phyloP scores from a whole-genome alignment of 2,329 filamentous ascomycete species.

The Alternaria burnsii region DNA sequence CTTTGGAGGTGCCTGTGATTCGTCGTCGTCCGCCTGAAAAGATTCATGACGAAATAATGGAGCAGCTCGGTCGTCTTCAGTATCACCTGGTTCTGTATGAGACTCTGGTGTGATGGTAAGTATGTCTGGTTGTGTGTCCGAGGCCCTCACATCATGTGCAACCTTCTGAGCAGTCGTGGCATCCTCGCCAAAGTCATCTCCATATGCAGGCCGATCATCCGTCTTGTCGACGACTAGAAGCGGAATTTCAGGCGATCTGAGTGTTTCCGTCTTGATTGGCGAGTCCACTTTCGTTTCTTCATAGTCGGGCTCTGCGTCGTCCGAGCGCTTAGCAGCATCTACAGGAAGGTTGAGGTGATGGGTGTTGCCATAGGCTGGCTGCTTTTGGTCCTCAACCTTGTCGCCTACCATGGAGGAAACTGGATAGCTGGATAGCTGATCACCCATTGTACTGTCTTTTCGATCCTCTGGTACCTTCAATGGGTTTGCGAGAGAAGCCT shows the following conservation, averaged over 20 bases:
- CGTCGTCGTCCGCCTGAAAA: conserved; percentile 16
- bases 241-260: conserved; percentile 28
- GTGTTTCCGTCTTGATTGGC: conserved; percentile 18
- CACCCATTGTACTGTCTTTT: conserved; percentile 26
- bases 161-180: conserved; percentile 47
- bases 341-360: conserved; percentile 21
- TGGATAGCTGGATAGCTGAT: not conserved
- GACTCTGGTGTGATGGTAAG: conserved; percentile 35
- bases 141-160: conserved; percentile 42
- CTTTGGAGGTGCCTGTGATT: conserved; percentile 14
- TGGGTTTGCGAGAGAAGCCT: not conserved
- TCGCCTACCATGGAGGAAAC: not conserved
- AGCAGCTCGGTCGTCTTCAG: conserved; percentile 32
- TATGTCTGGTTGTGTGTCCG: conserved; percentile 48
- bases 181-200: conserved; percentile 48
- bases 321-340: conserved; percentile 28
- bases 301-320: conserved; percentile 35
- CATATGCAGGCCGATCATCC: conserved; percentile 44
- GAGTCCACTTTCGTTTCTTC: conserved; percentile 25
- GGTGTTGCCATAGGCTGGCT: conserved; percentile 27
- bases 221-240: conserved; percentile 48
- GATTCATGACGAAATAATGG: conserved; percentile 48
- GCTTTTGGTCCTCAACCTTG: conserved; percentile 13
- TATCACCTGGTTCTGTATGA: conserved; percentile 6
- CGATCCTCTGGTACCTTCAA: conserved; percentile 22